Evolutionary conservation across 495 filamentous ascomycete genomes (phyloP).

Genomic region (Apiosordaria backusii): DNA sequence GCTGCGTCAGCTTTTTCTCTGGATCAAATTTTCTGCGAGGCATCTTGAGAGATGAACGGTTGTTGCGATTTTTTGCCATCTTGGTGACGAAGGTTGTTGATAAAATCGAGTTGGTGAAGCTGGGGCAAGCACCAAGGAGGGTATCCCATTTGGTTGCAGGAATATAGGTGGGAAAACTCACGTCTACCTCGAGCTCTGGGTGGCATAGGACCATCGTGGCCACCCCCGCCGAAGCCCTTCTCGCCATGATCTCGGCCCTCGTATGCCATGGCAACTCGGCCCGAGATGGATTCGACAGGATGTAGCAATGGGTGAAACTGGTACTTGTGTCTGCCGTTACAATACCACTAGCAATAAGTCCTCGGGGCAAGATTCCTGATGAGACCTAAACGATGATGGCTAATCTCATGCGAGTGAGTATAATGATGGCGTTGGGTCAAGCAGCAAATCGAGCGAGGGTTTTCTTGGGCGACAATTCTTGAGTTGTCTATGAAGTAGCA

Average conservation of each 20-base stretch:
- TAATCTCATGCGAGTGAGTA: neutral
- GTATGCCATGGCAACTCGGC: constrained; percentile 37
- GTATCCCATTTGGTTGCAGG: neutral
- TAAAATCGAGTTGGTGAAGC: neutral
- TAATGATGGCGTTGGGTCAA: neutral
- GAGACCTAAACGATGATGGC: neutral
- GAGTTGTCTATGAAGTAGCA: neutral
- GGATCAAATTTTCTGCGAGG: neutral
- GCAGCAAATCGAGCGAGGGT: neutral
- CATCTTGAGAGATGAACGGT: neutral
- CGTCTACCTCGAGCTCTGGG: constrained; percentile 26
- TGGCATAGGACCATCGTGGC: constrained; percentile 27
- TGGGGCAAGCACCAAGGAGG: neutral
- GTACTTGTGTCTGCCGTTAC: neutral
- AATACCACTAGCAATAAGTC: neutral
- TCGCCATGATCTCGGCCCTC: constrained; percentile 42
- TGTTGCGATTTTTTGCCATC: neutral
- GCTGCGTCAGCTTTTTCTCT: constrained; percentile 22
- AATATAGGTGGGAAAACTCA: constrained; percentile 11
- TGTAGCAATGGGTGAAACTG: neutral
- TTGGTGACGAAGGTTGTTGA: neutral
- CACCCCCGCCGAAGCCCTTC: constrained; percentile 20
- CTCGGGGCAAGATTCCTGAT: neutral
- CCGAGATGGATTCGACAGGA: neutral
- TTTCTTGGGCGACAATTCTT: neutral